phyloP scores from a whole-genome alignment of 257 asterid genomes.

The Primulina tabacum region DNA sequence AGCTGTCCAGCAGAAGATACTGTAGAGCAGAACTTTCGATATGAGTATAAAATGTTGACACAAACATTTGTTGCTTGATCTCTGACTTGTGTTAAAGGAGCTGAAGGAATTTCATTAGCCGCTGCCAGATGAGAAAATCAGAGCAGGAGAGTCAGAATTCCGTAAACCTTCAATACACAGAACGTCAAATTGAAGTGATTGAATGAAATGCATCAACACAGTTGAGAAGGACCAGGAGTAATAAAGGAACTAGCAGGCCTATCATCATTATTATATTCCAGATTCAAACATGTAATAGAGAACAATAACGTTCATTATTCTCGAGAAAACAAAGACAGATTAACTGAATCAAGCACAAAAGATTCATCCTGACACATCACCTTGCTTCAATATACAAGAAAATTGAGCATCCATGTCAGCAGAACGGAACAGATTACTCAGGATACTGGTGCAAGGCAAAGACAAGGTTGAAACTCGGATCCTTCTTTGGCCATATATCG shows the following conservation, averaged over 20 bases:
- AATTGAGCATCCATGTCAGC: conserved; percentile 97
- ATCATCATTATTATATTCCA: conserved; percentile 12
- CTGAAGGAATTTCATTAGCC: conserved; percentile 80
- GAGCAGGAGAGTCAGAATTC: conserved; percentile 26
- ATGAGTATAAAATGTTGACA: conserved; percentile 83
- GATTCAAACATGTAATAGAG: conserved; percentile 15
- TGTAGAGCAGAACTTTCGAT: conserved; percentile 93
- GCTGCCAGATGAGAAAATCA: conserved; percentile 47
- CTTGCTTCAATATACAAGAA: conserved; percentile 85
- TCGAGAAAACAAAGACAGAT: not conserved
- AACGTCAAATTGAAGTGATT: conserved; percentile 7
- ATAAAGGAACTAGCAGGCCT: no score
- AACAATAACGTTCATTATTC: not conserved
- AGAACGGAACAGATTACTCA: conserved; percentile 90
- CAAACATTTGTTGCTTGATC: conserved; percentile 88
- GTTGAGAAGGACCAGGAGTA: no score
- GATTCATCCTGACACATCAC: conserved; percentile 34
- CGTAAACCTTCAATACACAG: not conserved
- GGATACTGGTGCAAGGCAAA: conserved; percentile 84
- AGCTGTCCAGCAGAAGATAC: conserved; percentile 95
- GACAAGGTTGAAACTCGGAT: conserved; percentile 94
- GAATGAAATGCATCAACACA: not conserved
- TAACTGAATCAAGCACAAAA: conserved; percentile 14
- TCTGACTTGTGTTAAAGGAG: conserved; percentile 73
- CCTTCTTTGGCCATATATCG: conserved; percentile 92